Base-by-base conservation (phyloP, 2,329 filamentous ascomycete genomes). In the Cladosporium halotolerans region DNA sequence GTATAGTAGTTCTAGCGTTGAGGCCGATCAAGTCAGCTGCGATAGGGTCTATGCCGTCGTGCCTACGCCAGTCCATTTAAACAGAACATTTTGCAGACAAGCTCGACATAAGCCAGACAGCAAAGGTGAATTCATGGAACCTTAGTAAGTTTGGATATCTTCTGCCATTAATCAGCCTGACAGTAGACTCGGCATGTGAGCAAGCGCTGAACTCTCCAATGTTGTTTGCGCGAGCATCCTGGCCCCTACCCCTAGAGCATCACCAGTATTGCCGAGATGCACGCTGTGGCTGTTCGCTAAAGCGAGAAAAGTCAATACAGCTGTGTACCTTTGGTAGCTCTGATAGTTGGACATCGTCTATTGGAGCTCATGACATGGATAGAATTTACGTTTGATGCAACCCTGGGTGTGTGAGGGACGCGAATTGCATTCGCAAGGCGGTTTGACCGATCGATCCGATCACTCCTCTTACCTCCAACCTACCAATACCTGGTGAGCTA, bases 351-450 rank as follows among this genome's bases (percentile, higher is more conserved):
- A 44, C 18, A 31, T 16, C 10, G 32, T 14, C 28, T 33, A 45
- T 33, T 33, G 42, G 42, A 45, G 42, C 32, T 34, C 44, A 9
- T 46, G 44, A 46, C 32, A 28, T 46, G 44, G 14, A 46, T 23
- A 33, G 9, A 11, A 46, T 46, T 33, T n/a, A 36, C 32, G 32
- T 46, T 28, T 14, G 14, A 23, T 23, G 44, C 16, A 46, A 38
- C 44, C 44, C 31, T 46, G 44, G 44, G 34, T 18, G 32, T 23
- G 44, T 46, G 44, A 46, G 44, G 44, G 44, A 38, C 32, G 16
- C 44, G 44, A 36, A n/a, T 23, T 34, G 42, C 28, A 32, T 31
- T 18, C 16, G 41, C 41, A 31, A 44, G 10, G 14, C 2, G 23
- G 31, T 23, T 28, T 46, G 44, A 42, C 14, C 13, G 16, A 23